Percentiles rank a stretch among this genome's conserved stretches.
Evolutionary conservation across 441 rosid genomes (phyloP).

Genomic region (Breynia disticha): DNA sequence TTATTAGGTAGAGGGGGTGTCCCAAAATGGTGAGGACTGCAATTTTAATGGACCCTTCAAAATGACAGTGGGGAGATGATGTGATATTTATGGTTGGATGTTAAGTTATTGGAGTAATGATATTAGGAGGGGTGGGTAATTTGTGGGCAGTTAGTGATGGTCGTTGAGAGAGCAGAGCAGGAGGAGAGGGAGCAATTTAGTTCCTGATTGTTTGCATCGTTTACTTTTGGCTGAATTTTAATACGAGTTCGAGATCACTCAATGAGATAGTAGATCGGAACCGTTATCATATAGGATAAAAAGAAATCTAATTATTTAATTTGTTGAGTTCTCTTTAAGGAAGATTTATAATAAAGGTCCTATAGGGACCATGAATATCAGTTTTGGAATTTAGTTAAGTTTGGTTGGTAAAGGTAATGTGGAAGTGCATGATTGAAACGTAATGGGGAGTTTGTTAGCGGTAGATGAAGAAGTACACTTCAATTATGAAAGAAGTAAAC

Average conservation of each 20-base stretch:
- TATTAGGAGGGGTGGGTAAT: neutral
- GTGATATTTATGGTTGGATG: conserved; percentile 22
- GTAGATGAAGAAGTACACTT: no score
- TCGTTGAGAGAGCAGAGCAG: conserved; percentile 12
- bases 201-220: neutral
- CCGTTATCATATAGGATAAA: no score
- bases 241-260: no score
- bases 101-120: conserved; percentile 21
- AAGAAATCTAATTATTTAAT: no score
- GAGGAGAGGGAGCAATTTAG: conserved; percentile 1
- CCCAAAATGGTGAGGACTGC: conserved; percentile 15
- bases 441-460: no score
- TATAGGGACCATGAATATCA: conserved; percentile 7
- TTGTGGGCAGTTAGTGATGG: conserved; percentile 2
- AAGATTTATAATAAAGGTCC: no score
- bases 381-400: conserved; percentile 3
- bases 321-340: no score
- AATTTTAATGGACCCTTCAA: conserved; percentile 18
- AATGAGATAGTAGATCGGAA: no score
- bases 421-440: no score
- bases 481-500: no score
- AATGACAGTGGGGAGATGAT: conserved; percentile 10
- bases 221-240: no score
- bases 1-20: conserved; percentile 21
- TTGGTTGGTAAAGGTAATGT: no score